Evolutionary conservation across 352 stramenopile species (phyloP), one percentile per base, ranked within the genome.

Genomic region (Phytophthora sp.): DNA sequence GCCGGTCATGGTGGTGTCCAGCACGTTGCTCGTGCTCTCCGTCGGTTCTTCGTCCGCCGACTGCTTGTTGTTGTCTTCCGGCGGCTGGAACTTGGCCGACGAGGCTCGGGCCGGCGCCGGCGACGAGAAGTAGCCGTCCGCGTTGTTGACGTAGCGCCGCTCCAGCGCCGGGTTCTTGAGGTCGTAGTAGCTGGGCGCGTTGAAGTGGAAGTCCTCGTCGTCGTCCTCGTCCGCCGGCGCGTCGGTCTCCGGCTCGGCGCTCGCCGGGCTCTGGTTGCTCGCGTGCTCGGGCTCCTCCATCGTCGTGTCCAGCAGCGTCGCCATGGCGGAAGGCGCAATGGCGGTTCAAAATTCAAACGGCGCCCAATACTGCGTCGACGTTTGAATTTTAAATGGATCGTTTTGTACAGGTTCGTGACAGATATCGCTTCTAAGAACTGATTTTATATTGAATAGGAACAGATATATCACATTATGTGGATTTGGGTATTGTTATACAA

Each of bases 181-280:
- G 58, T 95, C 87, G 76, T 93, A 95, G 62, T 92, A 95, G 31
- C 79, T 75, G 21, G 87, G 87, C 28, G 87, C 87, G 51, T 95
- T 77, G 54, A 95, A 95, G 30, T 70, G 38, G 58, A 95, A 93
- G 54, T 77, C 79, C 42, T 89, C 83, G 30, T 92, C 83, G 11
- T 89, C 77, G 23, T 73, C 55, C 23, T 72, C 46, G 31, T 64
- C 53, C 7, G 70, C 65, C 0, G 77, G 66, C 28, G 64, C 51
- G 26, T 69, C 61, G 3, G 54, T 67, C 37, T 69, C 55, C 13
- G 62, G 54, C 18, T 73, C 74, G 0, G 54, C 65, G 7, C 72
- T 66, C 8, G 81, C 66, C 28, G 18, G 1, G 13, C 20, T 20
- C 53, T 8, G 21, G 42, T 30, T n/a, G 21, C 27, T 11, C 28